Percentiles rank a stretch among this genome's conserved stretches.
phyloP scores from a whole-genome alignment of 1,139 yeast genomes.

The Diutina scorzettiae region DNA sequence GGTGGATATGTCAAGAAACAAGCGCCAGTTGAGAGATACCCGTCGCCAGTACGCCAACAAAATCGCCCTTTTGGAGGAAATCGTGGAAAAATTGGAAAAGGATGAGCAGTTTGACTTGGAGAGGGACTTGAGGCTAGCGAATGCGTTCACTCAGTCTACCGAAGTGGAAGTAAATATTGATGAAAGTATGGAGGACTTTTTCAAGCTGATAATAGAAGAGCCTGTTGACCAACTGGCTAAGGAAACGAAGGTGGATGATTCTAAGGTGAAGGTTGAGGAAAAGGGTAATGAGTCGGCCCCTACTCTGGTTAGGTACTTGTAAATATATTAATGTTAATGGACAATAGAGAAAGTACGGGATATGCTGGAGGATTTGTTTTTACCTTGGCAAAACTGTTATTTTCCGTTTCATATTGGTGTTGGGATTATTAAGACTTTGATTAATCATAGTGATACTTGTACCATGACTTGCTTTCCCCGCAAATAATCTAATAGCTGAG shows the following conservation, averaged over 20 bases:
- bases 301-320: not conserved
- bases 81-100: constrained; percentile 17
- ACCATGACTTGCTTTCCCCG: too few relatives aligned
- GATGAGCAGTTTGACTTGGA: constrained; percentile 27
- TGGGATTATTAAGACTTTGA: too few relatives aligned
- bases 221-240: not conserved
- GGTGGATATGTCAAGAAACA: constrained; percentile 24
- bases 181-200: constrained; percentile 25
- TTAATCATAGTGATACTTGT: too few relatives aligned
- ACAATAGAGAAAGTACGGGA: too few relatives aligned
- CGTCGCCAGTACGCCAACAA: constrained; percentile 14
- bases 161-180: constrained; percentile 29
- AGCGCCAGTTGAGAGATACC: constrained; percentile 22
- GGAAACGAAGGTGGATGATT: too few relatives aligned
- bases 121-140: constrained; percentile 26
- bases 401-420: too few relatives aligned
- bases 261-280: not conserved
- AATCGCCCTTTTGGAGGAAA: constrained; percentile 19
- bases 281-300: not conserved
- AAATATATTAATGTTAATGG: too few relatives aligned
- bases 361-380: too few relatives aligned
- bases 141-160: constrained; percentile 21
- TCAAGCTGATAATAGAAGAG: constrained; percentile 11
- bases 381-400: too few relatives aligned
- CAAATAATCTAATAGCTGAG: too few relatives aligned